A percentile compares a stretch with the other conserved stretches of the same genome.
Evolutionary conservation across 768 basidiomycete species (phyloP).

Genomic region (Auricularia cornea): DNA sequence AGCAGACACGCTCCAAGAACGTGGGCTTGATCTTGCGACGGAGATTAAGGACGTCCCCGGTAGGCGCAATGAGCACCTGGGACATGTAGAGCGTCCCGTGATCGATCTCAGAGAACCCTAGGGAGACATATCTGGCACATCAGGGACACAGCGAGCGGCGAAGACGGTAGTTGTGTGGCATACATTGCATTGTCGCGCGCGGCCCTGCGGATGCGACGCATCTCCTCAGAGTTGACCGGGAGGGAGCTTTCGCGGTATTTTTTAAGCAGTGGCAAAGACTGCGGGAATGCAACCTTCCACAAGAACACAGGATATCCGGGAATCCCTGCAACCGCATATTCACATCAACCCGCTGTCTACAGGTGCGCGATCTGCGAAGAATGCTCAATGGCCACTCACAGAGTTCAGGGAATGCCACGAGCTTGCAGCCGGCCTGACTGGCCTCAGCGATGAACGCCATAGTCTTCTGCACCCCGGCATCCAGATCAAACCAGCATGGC

Average conservation of each 20-base stretch:
- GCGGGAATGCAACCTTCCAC: constrained; percentile 4
- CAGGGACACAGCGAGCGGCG: not conserved
- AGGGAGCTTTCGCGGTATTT: constrained; percentile 3
- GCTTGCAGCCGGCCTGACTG: no score
- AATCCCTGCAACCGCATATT: no score
- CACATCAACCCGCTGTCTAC: no score
- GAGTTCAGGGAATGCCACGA: no score
- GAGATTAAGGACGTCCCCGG: constrained; percentile 2
- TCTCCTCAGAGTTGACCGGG: not conserved
- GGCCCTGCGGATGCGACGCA: constrained; percentile 3
- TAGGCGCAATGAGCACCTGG: constrained; percentile 1
- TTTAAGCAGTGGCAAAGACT: constrained; percentile 3
- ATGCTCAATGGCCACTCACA: no score
- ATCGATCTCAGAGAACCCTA: not conserved
- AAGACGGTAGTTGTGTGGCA: not conserved
- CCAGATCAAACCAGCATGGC: no score
- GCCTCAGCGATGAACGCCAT: no score
- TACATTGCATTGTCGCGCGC: not conserved
- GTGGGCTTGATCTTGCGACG: constrained; percentile 9
- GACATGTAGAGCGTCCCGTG: not conserved
- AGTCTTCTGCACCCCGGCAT: no score
- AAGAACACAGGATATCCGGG: not conserved
- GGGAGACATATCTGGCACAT: not conserved
- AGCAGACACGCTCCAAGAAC: constrained; percentile 6
- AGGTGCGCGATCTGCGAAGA: no score